Evolutionary conservation across 352 stramenopile genomes (phyloP), one percentile per base, ranked within the genome.

Genomic region (Phytophthora rubi): DNA sequence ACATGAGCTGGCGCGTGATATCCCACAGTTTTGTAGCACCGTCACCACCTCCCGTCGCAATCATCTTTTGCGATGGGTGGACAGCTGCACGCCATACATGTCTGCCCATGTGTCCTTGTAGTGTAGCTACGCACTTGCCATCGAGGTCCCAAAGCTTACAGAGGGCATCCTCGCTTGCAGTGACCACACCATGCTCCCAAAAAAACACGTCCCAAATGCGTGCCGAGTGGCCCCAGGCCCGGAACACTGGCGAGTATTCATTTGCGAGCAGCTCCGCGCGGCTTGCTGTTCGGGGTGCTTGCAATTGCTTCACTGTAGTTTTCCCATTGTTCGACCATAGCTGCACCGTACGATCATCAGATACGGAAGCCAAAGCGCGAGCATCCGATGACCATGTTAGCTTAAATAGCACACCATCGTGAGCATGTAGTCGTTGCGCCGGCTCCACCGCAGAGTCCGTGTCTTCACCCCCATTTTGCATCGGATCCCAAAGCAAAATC

Each of bases 391-490:
- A 95, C 89, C 89, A 97, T 44, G 77, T 62, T 9, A 97, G 62
- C 63, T 94, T 92, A 60, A 97, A 97, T 42, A 97, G 81, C 28
- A 95, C 89, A 16, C 89, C 89, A 71, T 94, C 84, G 66, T 96
- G 89, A 37, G 78, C 81, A 70, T 95, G 87, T 21, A 96, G 74
- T 1, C 83, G 81, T 75, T 96, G 89, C 10, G 48, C 49, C 6
- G 82, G 82, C 15, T 53, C 55, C 30, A 86, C 48, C 26, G 75
- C 73, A 33, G 62, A 30, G 26, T 54, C 54, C 13, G 16, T 15
- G 9, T 53, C 54, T 18, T 61, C 49, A 28, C 65, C n/a, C 6
- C 23, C n/a, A 23, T 69, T 69, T 9, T 65, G 62, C 68, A 69
- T 67, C 8, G 86, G 77, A 56, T 83, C 79, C 89, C 89, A 97